Evolutionary conservation across 306 rosid species (phyloP), one percentile per base, ranked within the genome.

Genomic region (Myrica gale): DNA sequence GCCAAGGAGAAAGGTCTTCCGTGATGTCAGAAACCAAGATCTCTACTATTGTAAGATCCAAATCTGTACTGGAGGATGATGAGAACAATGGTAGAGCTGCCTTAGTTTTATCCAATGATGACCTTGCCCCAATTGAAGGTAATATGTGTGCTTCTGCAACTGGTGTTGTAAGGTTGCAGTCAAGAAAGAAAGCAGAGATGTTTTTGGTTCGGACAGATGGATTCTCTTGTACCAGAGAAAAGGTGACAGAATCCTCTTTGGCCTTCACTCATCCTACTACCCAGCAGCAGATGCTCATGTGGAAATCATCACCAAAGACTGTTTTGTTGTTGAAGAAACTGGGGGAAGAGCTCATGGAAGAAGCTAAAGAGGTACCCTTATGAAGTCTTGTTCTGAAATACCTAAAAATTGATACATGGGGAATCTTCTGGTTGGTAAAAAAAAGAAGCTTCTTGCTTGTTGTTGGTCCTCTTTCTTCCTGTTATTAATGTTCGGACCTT

Each of bases 241-340:
- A 86, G 82, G 99, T 92, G 83, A 90, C 90, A 5, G 97, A 92
- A 84, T 86, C 99, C 74, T 95, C 99, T 76, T 83, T 95, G 81
- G 99, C 99, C 78, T 95, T 95, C 81, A 90, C 97, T 56, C 99
- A 95, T 83, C 99, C 99, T 66, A 95, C 96, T 85, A 95, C 97
- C 53, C 99, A 95, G 80, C 99, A 95, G 47, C 99, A 95, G 84
- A 95, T 95, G 99, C 97, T 95, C 74, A 88, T 95, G 97, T 95
- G 99, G 99, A 95, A 95, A 90, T 82, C 99, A 53, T 80, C 83
- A 2, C 99, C 99, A 71, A 95, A 87, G 88, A 95, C 97, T 71
- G 99, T 92, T 63, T 85, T 95, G 68, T 81, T 95, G 83, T 81
- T 95, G 82, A 95, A 95, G 89, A 95, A 92, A 89, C 89, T 89